Conservation (phyloP, 768 basidiomycete genomes). For the Gymnopilus junonius region DNA sequence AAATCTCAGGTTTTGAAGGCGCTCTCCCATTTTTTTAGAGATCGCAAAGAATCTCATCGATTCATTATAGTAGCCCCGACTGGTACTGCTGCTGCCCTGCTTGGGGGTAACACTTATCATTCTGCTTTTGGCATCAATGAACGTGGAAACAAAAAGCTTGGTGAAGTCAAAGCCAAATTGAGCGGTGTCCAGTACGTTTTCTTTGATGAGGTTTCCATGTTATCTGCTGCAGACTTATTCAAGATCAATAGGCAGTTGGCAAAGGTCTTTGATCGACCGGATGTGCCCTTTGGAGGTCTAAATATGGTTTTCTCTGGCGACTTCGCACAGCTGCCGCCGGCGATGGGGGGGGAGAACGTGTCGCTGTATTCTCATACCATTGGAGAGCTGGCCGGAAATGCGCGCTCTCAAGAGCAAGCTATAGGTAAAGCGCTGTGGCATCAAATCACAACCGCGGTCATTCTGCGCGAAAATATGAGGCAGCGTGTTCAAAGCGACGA, state of each 20-base stretch:
- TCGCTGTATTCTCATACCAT: neutral
- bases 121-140: slow-evolving; percentile 32
- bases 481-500: slow-evolving; percentile 23
- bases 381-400: neutral
- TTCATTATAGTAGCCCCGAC: slow-evolving; percentile 21
- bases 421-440: slow-evolving; percentile 35
- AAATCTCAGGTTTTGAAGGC: slow-evolving; percentile 35
- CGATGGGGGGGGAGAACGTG: slow-evolving; percentile 15
- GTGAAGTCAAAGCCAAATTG: slow-evolving; percentile 9
- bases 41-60: slow-evolving; percentile 14
- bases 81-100: slow-evolving; percentile 16
- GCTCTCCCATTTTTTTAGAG: slow-evolving; percentile 24
- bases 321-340: slow-evolving; percentile 44
- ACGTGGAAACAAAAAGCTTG: slow-evolving; percentile 4
- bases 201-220: slow-evolving; percentile 48
- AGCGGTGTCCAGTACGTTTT: slow-evolving; percentile 41
- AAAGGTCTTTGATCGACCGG: slow-evolving; percentile 12
- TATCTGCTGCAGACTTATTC: slow-evolving; percentile 34
- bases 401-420: neutral
- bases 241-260: slow-evolving; percentile 28
- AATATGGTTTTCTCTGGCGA: slow-evolving; percentile 49
- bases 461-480: slow-evolving; percentile 38
- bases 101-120: slow-evolving; percentile 31
- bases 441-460: slow-evolving; percentile 34
- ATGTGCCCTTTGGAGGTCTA: slow-evolving; percentile 36